phyloP scores from a whole-genome alignment of 257 asterid species.

The Penstemon newberryi region DNA sequence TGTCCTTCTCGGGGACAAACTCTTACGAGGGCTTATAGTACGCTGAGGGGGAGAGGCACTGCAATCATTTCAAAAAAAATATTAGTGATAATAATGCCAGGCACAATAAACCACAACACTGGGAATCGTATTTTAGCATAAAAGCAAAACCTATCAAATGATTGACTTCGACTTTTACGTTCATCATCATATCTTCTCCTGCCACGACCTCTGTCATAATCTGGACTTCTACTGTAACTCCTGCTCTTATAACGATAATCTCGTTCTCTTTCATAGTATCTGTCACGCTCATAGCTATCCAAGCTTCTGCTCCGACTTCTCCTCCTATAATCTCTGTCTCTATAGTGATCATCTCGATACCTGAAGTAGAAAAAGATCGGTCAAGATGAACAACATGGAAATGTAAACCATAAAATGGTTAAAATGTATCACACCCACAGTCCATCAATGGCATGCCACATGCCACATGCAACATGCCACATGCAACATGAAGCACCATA shows the following conservation, averaged over 20 bases:
- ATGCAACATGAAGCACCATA: neutral
- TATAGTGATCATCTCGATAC: slow-evolving; percentile 33
- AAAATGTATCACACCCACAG: neutral
- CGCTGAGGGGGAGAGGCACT: slow-evolving; percentile 29
- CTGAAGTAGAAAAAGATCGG: slow-evolving; percentile 22
- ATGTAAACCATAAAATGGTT: neutral
- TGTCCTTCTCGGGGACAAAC: slow-evolving; percentile 27
- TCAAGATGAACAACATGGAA: neutral
- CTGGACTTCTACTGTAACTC: slow-evolving; percentile 39
- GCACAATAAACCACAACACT: neutral
- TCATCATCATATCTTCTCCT: slow-evolving; percentile 25
- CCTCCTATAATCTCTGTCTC: slow-evolving; percentile 35
- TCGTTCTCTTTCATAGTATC: slow-evolving; percentile 28
- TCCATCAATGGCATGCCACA: neutral
- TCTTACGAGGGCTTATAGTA: slow-evolving; percentile 29
- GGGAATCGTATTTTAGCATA: neutral
- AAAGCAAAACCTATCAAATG: slow-evolving; percentile 33
- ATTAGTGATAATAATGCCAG: neutral
- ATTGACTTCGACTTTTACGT: slow-evolving; percentile 29
- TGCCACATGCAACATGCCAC: slow-evolving; percentile 7
- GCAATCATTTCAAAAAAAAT: slow-evolving; percentile 8
- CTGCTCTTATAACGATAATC: slow-evolving; percentile 31
- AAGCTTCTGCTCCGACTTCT: slow-evolving; percentile 36
- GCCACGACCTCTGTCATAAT: slow-evolving; percentile 28
- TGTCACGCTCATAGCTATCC: slow-evolving; percentile 35